Base-by-base conservation (phyloP, 176 grass and related monocot species). In the Cenchrus fungigraminus region DNA sequence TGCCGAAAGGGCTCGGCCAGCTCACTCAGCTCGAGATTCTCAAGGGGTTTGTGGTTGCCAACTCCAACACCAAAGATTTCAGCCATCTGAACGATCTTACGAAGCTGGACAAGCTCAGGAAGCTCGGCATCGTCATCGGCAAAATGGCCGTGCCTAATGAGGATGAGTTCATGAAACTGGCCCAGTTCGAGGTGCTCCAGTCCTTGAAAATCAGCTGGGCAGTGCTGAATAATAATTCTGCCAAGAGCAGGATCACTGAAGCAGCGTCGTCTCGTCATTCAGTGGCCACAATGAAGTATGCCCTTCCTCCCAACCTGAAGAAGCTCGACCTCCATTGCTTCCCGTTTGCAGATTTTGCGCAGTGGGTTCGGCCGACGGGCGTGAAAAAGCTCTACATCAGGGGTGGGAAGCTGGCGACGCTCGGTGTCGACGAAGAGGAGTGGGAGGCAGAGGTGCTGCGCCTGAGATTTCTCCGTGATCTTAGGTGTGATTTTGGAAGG, bases 271-370 rank as follows among this genome's bases (percentile, higher is more conserved):
- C 50, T 16, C 65, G 34, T 67, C 65, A 0, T 3, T 42, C 67
- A 8, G 0, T 15, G 56, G 19, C 34, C 2, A 45, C 9, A 4
- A 61, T 45, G 74, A 22, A 31, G 12, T 46, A 65, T 8, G 34
- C n/a, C 8, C 79, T 87, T 65, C 81, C 68, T 52, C 43, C 37
- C 1, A 77, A 61, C 8, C 59, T 94, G 3, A 69, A 72, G 57
- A 92, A 92, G 56, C 87, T 95, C 0, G 93, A 92, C 17, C 84
- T 92, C 42, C 82, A 75, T n/a, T 90, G 87, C 74, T 89, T 92
- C 55, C 78, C 84, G 1, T 22, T 76, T 8, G 20, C 25, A 0
- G 25, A 78, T 25, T 71, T 86, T 9, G 85, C 73, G 2, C 17
- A 73, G 0, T 92, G 87, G 93, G 34, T 88, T 17, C 15, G 1